Evolutionary conservation across 176 grass and related monocot genomes (phyloP).

Genomic region (Saccharum officinarum): DNA sequence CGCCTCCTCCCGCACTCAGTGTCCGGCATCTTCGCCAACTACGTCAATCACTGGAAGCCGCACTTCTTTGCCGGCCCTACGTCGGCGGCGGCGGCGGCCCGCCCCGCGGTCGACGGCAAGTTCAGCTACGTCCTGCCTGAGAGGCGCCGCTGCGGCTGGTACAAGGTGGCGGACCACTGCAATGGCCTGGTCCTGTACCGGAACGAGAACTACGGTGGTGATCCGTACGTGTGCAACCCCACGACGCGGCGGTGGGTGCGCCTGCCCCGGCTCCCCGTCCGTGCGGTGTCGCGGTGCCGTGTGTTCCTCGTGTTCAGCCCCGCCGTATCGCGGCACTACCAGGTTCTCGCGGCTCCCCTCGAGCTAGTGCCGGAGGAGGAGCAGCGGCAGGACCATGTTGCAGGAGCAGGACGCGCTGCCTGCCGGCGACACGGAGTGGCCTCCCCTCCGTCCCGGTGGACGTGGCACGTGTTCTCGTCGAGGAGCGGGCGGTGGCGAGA

Average conservation of each 20-base stretch:
- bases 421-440: neutral
- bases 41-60: too few species aligned
- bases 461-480: neutral
- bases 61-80: too few species aligned
- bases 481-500: neutral
- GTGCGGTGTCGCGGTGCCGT: neutral
- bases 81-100: too few species aligned
- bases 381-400: too few species aligned
- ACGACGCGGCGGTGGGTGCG: neutral
- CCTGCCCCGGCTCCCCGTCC: neutral
- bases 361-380: neutral
- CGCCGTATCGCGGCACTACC: neutral
- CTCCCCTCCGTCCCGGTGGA: neutral
- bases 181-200: neutral
- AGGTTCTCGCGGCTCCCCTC: neutral
- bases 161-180: too few species aligned
- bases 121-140: too few species aligned
- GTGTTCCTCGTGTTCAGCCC: neutral
- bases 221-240: neutral
- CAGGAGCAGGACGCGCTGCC: neutral
- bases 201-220: accelerated
- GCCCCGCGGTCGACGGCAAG: too few species aligned
- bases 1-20: too few species aligned
- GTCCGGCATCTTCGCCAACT: too few species aligned
- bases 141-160: too few species aligned